Evolutionary conservation across 345 rosid genomes (phyloP), one percentile per base, ranked within the genome.

Genomic region (Lepidium africanum): DNA sequence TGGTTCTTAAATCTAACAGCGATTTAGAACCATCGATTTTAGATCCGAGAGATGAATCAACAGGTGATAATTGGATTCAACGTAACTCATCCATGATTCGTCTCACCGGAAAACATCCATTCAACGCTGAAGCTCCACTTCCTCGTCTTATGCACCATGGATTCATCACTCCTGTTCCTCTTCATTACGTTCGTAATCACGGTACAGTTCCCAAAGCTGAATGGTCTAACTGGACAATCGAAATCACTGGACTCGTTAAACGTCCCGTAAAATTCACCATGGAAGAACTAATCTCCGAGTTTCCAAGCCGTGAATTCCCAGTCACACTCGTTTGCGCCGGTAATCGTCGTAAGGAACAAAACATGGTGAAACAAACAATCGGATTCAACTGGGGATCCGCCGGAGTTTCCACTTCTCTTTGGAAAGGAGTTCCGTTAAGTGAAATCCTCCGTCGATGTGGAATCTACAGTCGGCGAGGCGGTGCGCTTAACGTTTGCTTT

Each of bases 381-480:
- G 97, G 98, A 6, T 93, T 93, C 66, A 93, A 93, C 81, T 93
- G 98, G 98, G 98, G 97, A 8, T 75, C 94, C 0, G 90, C 88
- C 0, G 98, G 86, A 40, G 36, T 90, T 2, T 93, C 98, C 2
- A 93, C 89, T 23, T 80, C 97, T 5, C 83, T 90, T 56, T 93
- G 98, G 98, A 83, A 78, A 19, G 98, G 98, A 0, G 85, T 93
- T 13, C 85, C 82, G 1, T 71, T 93, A 3, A 77, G 78, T 5
- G 81, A 82, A 8, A 81, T 90, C 47, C 87, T 93, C 56, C 83
- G 84, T 42, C 78, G 88, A 40, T 90, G 94, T 50, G 97, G 98
- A 32, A 76, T 88, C 66, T 64, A 66, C 42, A 81, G 87, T 61
- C 75, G 88, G 9, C 81, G 77, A 77, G 61, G 74, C 1, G 89